Conservation (phyloP, 495 filamentous ascomycete species). For the Parathielavia hyrcaniae region DNA sequence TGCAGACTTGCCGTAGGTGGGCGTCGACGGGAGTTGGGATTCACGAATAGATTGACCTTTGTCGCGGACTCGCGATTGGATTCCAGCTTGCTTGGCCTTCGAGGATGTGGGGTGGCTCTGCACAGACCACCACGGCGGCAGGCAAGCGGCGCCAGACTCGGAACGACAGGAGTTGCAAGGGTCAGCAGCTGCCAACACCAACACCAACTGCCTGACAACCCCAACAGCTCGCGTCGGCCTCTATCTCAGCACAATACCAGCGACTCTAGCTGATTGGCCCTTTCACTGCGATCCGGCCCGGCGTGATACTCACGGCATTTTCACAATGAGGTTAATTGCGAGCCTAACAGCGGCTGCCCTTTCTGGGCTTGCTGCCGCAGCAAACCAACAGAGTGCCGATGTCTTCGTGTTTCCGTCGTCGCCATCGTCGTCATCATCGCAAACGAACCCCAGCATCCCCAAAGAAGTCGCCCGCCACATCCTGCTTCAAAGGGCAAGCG, state of each 20-base stretch:
- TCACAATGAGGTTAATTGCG: constrained; percentile 30
- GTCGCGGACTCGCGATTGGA: not conserved
- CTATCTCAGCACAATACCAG: no score
- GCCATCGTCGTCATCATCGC: constrained; percentile 14
- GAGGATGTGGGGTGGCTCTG: no score
- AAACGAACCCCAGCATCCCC: constrained; percentile 24
- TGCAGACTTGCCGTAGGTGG: no score
- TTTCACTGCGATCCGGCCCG: not conserved
- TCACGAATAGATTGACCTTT: not conserved
- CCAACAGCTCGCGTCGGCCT: no score
- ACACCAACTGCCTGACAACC: no score
- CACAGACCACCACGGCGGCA: no score
- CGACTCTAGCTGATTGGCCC: not conserved
- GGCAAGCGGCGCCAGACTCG: no score
- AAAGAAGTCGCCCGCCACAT: constrained; percentile 36
- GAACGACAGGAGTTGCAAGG: no score
- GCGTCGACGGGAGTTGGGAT: not conserved
- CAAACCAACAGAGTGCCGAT: constrained; percentile 25
- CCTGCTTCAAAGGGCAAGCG: constrained; percentile 29
- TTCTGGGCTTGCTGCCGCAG: constrained; percentile 24
- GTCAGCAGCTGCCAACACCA: no score
- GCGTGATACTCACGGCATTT: not conserved
- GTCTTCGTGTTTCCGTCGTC: constrained; percentile 29
- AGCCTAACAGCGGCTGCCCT: constrained; percentile 27
- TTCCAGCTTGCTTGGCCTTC: no score